phyloP scores from a whole-genome alignment of 495 filamentous ascomycete species.

The Penicillium herquei region DNA sequence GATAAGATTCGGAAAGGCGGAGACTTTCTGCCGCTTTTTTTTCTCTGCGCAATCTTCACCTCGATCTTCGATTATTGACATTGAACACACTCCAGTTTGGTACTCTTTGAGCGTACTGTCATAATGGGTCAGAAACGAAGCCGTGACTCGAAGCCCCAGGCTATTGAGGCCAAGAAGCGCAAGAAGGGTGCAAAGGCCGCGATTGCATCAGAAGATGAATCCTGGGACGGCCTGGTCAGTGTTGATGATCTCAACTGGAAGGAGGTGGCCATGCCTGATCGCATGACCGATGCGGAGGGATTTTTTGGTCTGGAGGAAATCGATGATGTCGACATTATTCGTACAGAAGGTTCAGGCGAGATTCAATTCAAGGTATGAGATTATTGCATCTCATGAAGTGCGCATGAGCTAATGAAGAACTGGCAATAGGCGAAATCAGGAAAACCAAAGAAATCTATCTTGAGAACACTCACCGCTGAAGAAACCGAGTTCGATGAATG shows the following conservation, averaged over 20 bases:
- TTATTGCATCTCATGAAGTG: not conserved
- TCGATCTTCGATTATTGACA: constrained; percentile 4
- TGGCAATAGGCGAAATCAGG: constrained; percentile 32
- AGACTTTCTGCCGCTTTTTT: constrained; percentile 42
- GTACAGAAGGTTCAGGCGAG: constrained; percentile 30
- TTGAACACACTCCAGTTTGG: not conserved
- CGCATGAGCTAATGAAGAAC: not conserved
- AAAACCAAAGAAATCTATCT: constrained; percentile 37
- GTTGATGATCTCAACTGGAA: constrained; percentile 80
- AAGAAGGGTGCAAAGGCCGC: constrained; percentile 43
- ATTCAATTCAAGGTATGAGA: constrained; percentile 48
- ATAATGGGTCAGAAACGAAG: constrained; percentile 49
- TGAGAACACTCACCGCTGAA: constrained; percentile 23
- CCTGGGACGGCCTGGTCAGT: constrained; percentile 30
- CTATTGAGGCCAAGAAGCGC: constrained; percentile 45
- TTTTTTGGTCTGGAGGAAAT: constrained; percentile 94
- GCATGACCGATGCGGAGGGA: constrained; percentile 86
- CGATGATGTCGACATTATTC: constrained; percentile 80
- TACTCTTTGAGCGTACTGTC: constrained; percentile 1
- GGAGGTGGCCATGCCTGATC: constrained; percentile 77
- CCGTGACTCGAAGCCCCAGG: constrained; percentile 41
- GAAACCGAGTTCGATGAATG: constrained; percentile 51
- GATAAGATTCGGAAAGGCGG: constrained; percentile 42
- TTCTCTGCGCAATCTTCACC: constrained; percentile 18
- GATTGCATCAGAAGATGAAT: constrained; percentile 15